Base-by-base conservation (phyloP, 148 eudicot genomes). In the Nepenthes gracilis region DNA sequence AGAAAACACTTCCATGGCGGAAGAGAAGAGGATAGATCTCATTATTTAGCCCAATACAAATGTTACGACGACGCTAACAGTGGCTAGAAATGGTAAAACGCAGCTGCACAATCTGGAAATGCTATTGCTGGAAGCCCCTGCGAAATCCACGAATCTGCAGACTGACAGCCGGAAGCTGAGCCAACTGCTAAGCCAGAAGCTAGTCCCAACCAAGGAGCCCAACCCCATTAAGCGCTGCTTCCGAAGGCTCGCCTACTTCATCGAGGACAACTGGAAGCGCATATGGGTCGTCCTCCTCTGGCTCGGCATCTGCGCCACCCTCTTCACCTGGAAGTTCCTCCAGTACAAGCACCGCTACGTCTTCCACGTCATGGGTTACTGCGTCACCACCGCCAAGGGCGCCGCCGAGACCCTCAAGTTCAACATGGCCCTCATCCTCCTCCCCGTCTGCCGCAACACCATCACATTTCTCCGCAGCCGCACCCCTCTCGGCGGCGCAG, bases 351-450 rank as follows among this genome's bases (percentile, higher is more conserved):
- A 74, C 9, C 75, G 83, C 43, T 75, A 73, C 4, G 83, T 67
- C 40, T 82, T 60, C 43, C 67, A 79, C 11, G 73, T 82, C 56
- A 82, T 82, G 86, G 86, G 86, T 2, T 76, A 78, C 35, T 82
- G 86, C 60, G 83, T 82, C 43, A 58, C 71, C 0, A 37, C 51
- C 6, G 86, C 86, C 3, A 78, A 82, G 70, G 86, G 86, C 36
- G 83, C 77, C 0, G 86, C 83, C 1, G 86, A 82, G 72, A 82
- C 78, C 2, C 62, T 77, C 40, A 82, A 82, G 48, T 82, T 82
- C 66, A 82, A 82, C 59, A 82, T 82, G 86, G 81, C 86, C 35
- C 72, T 82, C 14, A 76, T 82, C 50, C 78, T 82, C 14, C 52
- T 82, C 1, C 86, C 86, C 1, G 83, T 82, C 1, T 78, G 86